Base-by-base conservation (phyloP, 768 basidiomycete genomes). In the Lactifluus subvellereus region DNA sequence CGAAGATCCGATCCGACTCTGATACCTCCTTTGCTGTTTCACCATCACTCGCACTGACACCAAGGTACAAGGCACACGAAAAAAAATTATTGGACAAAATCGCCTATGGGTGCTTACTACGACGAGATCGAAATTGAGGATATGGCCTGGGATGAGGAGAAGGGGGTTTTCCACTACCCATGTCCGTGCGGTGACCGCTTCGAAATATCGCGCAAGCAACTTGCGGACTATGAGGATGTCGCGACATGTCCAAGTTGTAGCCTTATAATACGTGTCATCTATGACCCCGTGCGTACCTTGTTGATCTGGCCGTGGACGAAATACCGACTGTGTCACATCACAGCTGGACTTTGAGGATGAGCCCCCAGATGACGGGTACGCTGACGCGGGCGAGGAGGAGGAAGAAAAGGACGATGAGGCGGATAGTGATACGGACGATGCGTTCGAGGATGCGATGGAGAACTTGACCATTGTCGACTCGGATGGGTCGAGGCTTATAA, bases 151-250 rank as follows among this genome's bases (percentile, higher is more conserved):
- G 94, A 96, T 73, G 79, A 80, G 27, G 84, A 80, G 59, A 90
- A 88, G 71, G 72, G 80, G 47, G 89, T 98, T 5, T 98, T 87
- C 71, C 95, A 98, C 78, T 97, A 95, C 73, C 96, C 95, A 0
- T 99, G 94, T 71, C 95, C 96, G 1, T 98, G 96, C 71, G 96
- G 96, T 9, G 96, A 99, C 76, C 86, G 95, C 47, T 99, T 98
- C 77, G 96, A 98, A 75, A 98, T 98, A 67, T 85, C 89, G 35
- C 84, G 88, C 68, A 77, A 78, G 65, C 94, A 98, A 75, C 84
- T 98, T 8, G 82, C 85, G 50, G 79, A 94, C 67, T 97, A 84
- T 59, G 97, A 98, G 70, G 97, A 98, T 72, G 85, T 95, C 51
- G 96, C 95, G 27, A 94, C 84, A 55, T 98, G 97, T 77, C 97